Evolutionary conservation across 1,284 basidiomycete species (phyloP), one percentile per base, ranked within the genome.

Genomic region (Taiwanofungus camphoratus): DNA sequence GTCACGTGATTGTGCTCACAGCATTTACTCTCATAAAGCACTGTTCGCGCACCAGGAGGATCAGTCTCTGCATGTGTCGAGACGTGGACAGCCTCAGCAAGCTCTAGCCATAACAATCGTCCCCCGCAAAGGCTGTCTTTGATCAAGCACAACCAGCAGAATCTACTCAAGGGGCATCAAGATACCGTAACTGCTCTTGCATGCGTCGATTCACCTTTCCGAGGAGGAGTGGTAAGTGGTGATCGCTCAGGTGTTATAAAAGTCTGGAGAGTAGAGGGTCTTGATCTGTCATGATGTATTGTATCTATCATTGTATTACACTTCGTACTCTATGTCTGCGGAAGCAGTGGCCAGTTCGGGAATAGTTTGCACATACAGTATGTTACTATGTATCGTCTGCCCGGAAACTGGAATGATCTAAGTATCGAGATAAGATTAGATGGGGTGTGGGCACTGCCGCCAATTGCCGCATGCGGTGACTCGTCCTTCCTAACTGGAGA

Each of bases 171-270:
- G 56, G 72, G 80, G 2, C 92, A 95, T 57, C 86, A 87, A 51
- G 92, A 95, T 57, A 77, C 87, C 2, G 77, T 96, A 19, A 90
- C 86, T 1, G 79, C 86, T 2, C 62, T 95, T 18, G 76, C 79
- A 0, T 85, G 87, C 49, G 79, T 95, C 41, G 91, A 95, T 51
- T 77, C 85, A 0, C 92, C 92, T 0, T 95, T 94, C 66, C 73
- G 87, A 36, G 86, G 86, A 13, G 89, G 91, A 3, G 74, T 94
- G 33, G 76, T 95, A 8, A 92, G 87, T 50, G 92, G 86, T 3
- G 92, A 95, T 59, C 73, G 87, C 27, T 70, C 81, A 15, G 89
- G 89, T 2, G 79, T 80, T 20, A 73, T 92, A 46, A 92, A 92
- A 59, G 83, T 92, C 2, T 92, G 86, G 84, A 72, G 83, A 45